phyloP scores from a whole-genome alignment of 2,329 filamentous ascomycete species.

The Rutstroemia sydowiana region DNA sequence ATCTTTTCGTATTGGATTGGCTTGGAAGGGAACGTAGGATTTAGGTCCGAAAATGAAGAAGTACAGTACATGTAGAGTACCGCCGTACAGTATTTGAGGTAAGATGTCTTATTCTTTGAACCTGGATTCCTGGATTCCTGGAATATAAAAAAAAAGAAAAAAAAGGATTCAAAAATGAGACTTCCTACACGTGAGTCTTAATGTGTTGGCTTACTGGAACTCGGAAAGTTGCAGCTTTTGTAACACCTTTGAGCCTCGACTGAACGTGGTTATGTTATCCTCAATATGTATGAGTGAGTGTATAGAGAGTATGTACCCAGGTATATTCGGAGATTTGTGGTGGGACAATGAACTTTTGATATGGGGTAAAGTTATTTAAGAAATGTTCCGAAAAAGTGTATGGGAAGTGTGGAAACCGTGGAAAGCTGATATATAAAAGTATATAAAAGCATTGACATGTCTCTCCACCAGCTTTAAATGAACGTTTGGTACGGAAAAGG shows the following conservation, averaged over 20 bases:
- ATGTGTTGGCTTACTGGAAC: constrained; percentile 7
- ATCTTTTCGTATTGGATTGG: background rate
- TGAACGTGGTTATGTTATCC: background rate
- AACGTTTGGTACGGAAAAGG: no score
- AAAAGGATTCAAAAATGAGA: no score
- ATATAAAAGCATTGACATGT: background rate
- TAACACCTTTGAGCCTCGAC: background rate
- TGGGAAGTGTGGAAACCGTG: background rate
- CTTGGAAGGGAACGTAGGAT: background rate
- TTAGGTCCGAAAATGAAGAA: no score
- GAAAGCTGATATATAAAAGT: background rate
- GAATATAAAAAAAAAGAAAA: background rate
- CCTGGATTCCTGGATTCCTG: no score
- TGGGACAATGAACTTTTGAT: background rate
- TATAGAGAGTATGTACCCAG: background rate
- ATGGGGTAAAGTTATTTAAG: background rate
- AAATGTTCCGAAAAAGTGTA: background rate
- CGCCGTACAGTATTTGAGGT: no score
- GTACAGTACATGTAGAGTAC: no score
- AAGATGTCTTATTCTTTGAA: background rate
- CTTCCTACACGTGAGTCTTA: background rate
- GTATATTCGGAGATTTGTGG: constrained; percentile 1
- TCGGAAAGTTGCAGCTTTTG: constrained; percentile 10
- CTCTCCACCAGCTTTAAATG: background rate
- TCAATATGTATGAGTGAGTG: no score